Base-by-base conservation (phyloP, 2,329 filamentous ascomycete genomes). In the Clathrospora elynae region DNA sequence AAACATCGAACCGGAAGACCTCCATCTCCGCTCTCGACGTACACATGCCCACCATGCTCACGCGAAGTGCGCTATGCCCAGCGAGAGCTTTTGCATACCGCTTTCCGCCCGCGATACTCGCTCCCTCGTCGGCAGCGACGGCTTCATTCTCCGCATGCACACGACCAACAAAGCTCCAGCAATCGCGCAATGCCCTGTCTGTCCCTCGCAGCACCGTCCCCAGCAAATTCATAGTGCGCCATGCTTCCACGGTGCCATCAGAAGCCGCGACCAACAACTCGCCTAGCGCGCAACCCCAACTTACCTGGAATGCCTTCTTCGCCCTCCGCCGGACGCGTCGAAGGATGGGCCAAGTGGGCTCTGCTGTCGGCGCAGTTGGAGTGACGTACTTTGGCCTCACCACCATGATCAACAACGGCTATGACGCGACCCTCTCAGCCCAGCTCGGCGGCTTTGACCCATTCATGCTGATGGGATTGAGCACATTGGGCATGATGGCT, bases 231-330 rank as follows among this genome's bases (percentile, higher is more conserved):
- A 34, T 35, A 29, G 45, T 49, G 18, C 62, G 66, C 20, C 48
- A 55, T 35, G 62, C 62, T n/a, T 64, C 67, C 6, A 54, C 61
- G 1, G 31, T 55, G 10, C 42, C 57, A 5, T 37, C 52, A 9
- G 39, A 55, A 22, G 29, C 58, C 24, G 46, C 49, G 11, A 37
- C 55, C 36, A 50, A 35, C 36, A 18, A 52, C 8, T 13, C 62
- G 5, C 35, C 53, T 10, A 39, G 35, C 34, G 35, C 51, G 28
- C 44, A 52, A 29, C 51, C 55, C 8, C 57, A 70, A 42, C 70
- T 78, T 24, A 75, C 75, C 73, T 97, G 92, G 92, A 86, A 96
- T 75, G 84, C 83, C 37, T 97, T 96, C 78, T 95, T 97, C 78
- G 83, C 84, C 67, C 85, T 97, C 47, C 90, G 92, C 64, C 87